These are phyloP conservation scores for Inga leiocalycina DNA, from an alignment of 306 rosid genomes.

Conservation along the genomic window DNA sequence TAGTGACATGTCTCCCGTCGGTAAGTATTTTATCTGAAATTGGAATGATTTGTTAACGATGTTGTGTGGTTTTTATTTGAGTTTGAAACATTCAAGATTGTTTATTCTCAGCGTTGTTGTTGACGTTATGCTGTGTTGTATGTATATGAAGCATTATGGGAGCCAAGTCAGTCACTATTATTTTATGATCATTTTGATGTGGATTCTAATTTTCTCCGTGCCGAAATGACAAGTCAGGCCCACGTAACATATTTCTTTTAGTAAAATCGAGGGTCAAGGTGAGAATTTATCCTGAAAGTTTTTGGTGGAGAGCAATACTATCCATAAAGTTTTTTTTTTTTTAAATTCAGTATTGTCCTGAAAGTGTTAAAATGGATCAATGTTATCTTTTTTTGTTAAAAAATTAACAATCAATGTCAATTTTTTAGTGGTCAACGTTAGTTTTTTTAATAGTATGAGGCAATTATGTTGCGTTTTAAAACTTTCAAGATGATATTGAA, in stretches of 20 bases:
- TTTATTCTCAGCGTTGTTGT: background rate
- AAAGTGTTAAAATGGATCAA: too few relatives aligned
- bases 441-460: too few relatives aligned
- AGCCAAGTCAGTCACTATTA: background rate
- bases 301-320: too few relatives aligned
- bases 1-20: background rate
- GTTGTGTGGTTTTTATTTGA: constrained; percentile 6
- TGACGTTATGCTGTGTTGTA: background rate
- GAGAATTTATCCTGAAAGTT: too few relatives aligned
- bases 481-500: too few relatives aligned
- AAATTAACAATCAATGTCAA: too few relatives aligned
- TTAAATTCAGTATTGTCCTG: too few relatives aligned
- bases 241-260: background rate
- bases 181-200: background rate
- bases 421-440: too few relatives aligned
- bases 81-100: background rate
- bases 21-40: background rate
- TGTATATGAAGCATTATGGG: background rate
- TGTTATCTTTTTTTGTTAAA: too few relatives aligned
- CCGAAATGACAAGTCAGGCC: background rate
- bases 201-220: background rate
- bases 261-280: background rate
- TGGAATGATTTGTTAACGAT: background rate
- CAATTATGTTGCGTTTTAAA: too few relatives aligned
- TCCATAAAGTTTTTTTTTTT: too few relatives aligned